Evolutionary conservation across 495 filamentous ascomycete species (phyloP), one percentile per base, ranked within the genome.

Genomic region (Sabuloglossum arenarium): DNA sequence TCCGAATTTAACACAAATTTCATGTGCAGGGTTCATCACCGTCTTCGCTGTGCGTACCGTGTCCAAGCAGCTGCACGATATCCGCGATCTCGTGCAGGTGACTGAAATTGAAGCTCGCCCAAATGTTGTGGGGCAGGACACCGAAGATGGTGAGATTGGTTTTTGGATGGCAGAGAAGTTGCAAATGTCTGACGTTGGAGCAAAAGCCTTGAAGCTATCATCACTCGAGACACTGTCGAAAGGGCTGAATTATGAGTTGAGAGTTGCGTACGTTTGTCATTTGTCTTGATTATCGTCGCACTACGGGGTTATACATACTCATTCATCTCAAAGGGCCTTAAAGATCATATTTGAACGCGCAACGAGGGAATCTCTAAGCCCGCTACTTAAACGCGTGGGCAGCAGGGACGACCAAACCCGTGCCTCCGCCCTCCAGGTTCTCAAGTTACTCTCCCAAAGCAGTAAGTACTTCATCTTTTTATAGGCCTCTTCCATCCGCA

Each of bases 1-100:
- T 66, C 45, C 68, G 68, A 37, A 61, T 57, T 56, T 68, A 29
- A 61, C 68, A 67, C 12, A 19, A 6, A 54, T 46, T 12, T 60
- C 68, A 6, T 63, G 68, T 11, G 3, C n/a, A 56, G 54, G 54
- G 12, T 12, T 51, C 14, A 24, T 56, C 12, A 14, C 54, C 14
- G 32, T 56, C 1, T 43, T 56, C 29, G 54, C 54, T 24, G 39
- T 56, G 11, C 34, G 42, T 2, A 47, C 54, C 43, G 29, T 49
- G 14, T 31, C 31, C 1, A 16, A 21, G 31, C 54, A 56, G 43
- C 31, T 56, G 5, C 34, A 47, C 14, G 42, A 30, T 3, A 43
- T 56, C 23, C 54, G 42, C 21, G 19, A 47, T 12, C 28, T 49
- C 34, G 39, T 43, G 5, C 31, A 19, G 21, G 54, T 56, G 11